Evolutionary conservation across 2,329 filamentous ascomycete species (phyloP), one percentile per base, ranked within the genome.

Genomic region (Cryphonectria parasitica): DNA sequence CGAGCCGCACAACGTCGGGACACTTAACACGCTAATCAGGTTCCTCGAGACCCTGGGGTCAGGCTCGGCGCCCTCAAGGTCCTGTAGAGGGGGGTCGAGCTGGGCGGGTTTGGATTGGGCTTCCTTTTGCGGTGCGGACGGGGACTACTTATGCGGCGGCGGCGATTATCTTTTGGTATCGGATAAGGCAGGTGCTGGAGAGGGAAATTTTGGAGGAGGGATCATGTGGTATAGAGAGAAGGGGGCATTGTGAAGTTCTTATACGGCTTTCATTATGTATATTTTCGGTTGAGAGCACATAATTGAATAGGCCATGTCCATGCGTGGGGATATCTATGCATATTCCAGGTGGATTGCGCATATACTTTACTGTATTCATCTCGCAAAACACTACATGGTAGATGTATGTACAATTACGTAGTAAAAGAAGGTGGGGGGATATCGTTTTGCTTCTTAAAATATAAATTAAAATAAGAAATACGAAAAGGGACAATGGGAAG

Each of bases 1-100:
- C 17, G 85, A 87, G 73, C 81, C 83, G 31, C 83, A 87, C 70
- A 84, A 87, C 5, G 80, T 88, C 17, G 87, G 85, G 31, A 83
- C 84, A 0, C 78, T 88, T 34, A 89, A 88, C 75, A 85, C 84
- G 5, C 78, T 86, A 4, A 79, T 89, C 13, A 81, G 83, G 2
- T 80, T 88, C 34, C 75, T 86, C 43, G 86, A 89, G 72, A 84
- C 82, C 11, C 56, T 83, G 15, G 84, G 86, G n/a, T 82, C 1
- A 82, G 88, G 71, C 64, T 84, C 6, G 0, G 80, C 82, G 0
- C 86, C 87, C 85, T 84, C 1, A 79, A 78, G 75, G 75, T 87
- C 7, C 81, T 89, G 54, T 79, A 81, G 49, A 73, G 76, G 1
- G 87, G 87, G 0, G 75, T 87, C 63, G 74, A 82, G 15, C 62